Evolutionary conservation across 768 basidiomycete species (phyloP).

Genomic region (Auriscalpium microsporum): DNA sequence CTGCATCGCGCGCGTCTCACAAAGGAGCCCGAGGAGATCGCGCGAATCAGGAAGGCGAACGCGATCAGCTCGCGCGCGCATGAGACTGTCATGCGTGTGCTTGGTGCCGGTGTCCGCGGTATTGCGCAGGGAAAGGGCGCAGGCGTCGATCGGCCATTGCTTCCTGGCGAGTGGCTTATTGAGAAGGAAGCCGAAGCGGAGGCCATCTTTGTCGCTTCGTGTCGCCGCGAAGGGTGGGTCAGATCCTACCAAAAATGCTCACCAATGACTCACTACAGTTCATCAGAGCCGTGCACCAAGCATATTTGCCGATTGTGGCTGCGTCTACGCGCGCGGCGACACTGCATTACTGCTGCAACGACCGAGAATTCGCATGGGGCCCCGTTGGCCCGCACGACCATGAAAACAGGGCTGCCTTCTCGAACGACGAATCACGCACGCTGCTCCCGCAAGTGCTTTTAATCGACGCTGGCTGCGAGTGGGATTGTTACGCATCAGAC

Average conservation of each 20-base stretch:
- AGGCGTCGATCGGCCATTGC: conserved; percentile 34
- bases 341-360: conserved; percentile 92
- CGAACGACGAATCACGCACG: conserved; percentile 31
- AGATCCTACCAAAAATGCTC: too few relatives aligned
- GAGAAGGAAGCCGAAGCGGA: conserved; percentile 92
- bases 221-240: conserved; percentile 76
- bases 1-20: conserved; percentile 75
- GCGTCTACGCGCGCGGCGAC: conserved; percentile 81
- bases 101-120: conserved; percentile 64
- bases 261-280: too few relatives aligned
- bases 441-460: conserved; percentile 67
- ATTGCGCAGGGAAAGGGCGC: conserved; percentile 35
- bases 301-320: conserved; percentile 90
- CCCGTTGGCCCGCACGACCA: conserved; percentile 52
- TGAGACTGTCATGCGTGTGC: conserved; percentile 84
- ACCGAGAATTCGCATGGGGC: conserved; percentile 80
- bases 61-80: conserved; percentile 85
- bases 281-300: conserved; percentile 70
- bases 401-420: conserved; percentile 40
- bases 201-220: conserved; percentile 86
- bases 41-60: conserved; percentile 69
- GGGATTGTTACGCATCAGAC: conserved; percentile 58
- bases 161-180: conserved; percentile 82
- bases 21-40: conserved; percentile 71
- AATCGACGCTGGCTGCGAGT: conserved; percentile 95